Conservation (phyloP, 768 basidiomycete species). For the Agaricus sinodeliciosus region DNA sequence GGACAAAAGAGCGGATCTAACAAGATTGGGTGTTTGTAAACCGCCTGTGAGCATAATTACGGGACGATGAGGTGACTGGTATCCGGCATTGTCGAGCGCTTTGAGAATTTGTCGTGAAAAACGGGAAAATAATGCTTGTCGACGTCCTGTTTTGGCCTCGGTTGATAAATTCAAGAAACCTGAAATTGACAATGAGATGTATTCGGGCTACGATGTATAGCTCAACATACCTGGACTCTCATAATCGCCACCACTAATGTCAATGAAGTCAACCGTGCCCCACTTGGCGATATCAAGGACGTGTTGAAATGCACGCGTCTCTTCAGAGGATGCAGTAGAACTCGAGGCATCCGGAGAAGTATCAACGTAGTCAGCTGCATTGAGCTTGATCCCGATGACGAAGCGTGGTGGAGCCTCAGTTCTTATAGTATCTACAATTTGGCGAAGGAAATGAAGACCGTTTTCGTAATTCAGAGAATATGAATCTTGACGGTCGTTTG, state of each 20-base stretch:
- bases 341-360: slow-evolving; percentile 10
- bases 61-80: slow-evolving; percentile 30
- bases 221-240: slow-evolving; percentile 58
- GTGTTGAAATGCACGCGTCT: slow-evolving; percentile 51
- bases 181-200: slow-evolving; percentile 14
- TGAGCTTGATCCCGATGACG: slow-evolving; percentile 73
- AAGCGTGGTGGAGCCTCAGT: slow-evolving; percentile 48
- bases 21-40: slow-evolving; percentile 50
- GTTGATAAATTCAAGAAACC: slow-evolving; percentile 33
- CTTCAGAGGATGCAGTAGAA: slow-evolving; percentile 17
- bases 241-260: slow-evolving; percentile 86
- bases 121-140: slow-evolving; percentile 68
- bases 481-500: slow-evolving; percentile 52
- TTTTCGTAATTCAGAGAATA: slow-evolving; percentile 41
- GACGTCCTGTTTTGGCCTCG: slow-evolving; percentile 22
- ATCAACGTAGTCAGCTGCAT: slow-evolving; percentile 63
- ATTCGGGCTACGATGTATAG: background rate
- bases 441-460: slow-evolving; percentile 49
- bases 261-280: slow-evolving; percentile 73
- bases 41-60: slow-evolving; percentile 80
- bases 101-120: slow-evolving; percentile 56
- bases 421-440: slow-evolving; percentile 53
- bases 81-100: slow-evolving; percentile 25
- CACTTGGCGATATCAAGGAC: slow-evolving; percentile 55
- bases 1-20: slow-evolving; percentile 45